Base-by-base conservation (phyloP, 1,139 yeast genomes). In the Suhomyces kunorum region DNA sequence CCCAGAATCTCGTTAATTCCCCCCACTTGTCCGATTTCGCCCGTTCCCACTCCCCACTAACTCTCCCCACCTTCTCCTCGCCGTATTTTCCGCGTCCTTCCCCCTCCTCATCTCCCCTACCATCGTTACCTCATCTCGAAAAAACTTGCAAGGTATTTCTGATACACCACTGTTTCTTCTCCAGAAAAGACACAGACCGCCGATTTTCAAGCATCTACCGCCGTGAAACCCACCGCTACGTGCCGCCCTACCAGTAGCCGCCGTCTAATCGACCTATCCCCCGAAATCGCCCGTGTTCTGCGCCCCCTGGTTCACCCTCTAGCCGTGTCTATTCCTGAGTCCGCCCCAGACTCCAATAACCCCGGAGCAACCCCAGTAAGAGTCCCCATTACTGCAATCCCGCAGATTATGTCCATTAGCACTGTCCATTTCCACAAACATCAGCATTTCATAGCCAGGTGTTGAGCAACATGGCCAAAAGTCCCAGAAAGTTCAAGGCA, bases 391-490 rank as follows among this genome's bases (percentile, higher is more conserved):
- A 29, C 31, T 26, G 34, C 26, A 31, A 29, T 7, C 27, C 15
- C 12, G 23, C 32, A 38, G 37, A 38, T 19, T 38, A 38, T 38
- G 41, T 28, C 36, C 27, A 28, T 17, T 28, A 27, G 28, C 34
- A 26, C 20, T 34, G 11, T 32, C 31, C 42, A 42, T 38, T 34
- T 30, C 34, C 29, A 38, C 39, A 28, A 39, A 36, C 41, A 37
- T 37, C 38, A 36, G 32, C 34, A 29, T 28, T 33, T 23, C 26
- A 28, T 28, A 32, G 34, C 27, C 29, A 38, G 34, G 36, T 34
- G 40, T 34, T 32, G 34, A 31, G 20, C 20, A 39, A 33, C 18
- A 63, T 64, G 70, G 65, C 59, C 28, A 64, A 63, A 46, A 58
- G 61, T 51, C 68, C 67, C 26, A 59, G 63, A 47, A 59, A 62